Evolutionary conservation across 768 basidiomycete species (phyloP), one percentile per base, ranked within the genome.

Genomic region (Krasilnikovozyma curviuscula): DNA sequence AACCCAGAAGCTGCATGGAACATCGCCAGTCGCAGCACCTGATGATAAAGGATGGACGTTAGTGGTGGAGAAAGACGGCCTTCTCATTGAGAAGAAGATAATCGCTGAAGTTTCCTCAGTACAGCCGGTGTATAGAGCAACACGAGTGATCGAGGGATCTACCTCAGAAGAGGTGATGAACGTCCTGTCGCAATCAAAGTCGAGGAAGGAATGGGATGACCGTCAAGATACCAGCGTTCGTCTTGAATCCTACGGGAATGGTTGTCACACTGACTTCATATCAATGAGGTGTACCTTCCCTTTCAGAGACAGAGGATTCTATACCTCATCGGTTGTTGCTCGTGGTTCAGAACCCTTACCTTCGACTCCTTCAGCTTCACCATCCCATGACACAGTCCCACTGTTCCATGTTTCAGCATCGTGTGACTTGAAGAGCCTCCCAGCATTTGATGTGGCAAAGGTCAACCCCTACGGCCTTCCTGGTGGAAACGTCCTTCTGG

Each of bases 141-240:
- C 80, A 59, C 83, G 83, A 65, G 84, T 95, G 52, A 79, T 97
- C 42, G 83, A 95, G 60, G 86, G 88, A 3, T 74, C 89, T 10
- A 82, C 85, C 1, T 88, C 88, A 1, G 89, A 93, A 59, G 91
- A 98, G 61, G 69, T 95, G 30, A 78, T 76, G 0, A 70, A 78
- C 1, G 72, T 82, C 19, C 70, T 93, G 16, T 71, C 71, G 7
- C 78, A 78, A 52, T 71, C 73, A 33, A 73, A 77, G 42, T 79
- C 78, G 49, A 72, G 83, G 52, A 78, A 75, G 61, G 71, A 72
- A 24, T 93, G 88, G 88, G 88, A 93, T 58, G 80, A 86, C 45
- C 70, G 80, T 19, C 79, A 84, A 56, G 81, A 79, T 50, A 75
- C 73, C n/a, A 74, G 71, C 6, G 67, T 65, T 12, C 65, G 75